Evolutionary conservation across 495 filamentous ascomycete species (phyloP).

Genomic region (Cercophora scortea): DNA sequence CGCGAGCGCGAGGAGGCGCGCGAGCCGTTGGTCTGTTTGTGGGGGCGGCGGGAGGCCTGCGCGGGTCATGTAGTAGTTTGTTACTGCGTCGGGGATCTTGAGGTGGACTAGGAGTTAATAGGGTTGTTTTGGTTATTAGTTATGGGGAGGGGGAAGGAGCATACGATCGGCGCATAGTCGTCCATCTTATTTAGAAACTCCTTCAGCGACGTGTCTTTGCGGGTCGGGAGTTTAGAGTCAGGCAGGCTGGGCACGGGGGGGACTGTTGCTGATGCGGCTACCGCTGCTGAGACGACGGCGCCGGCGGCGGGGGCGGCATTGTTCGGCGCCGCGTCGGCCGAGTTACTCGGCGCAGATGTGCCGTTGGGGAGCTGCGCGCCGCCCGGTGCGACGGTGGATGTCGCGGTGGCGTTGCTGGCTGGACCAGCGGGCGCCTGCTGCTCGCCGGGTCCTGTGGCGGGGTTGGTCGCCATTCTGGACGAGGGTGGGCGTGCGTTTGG

Average conservation of each 20-base stretch:
- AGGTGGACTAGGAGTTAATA: slow-evolving; percentile 2
- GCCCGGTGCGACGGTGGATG: not conserved
- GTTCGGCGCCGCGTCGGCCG: not conserved
- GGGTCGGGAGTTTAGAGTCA: slow-evolving; percentile 50
- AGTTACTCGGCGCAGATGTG: not conserved
- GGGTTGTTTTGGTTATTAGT: not conserved
- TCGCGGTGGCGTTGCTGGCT: not conserved
- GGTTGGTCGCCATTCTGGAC: not conserved
- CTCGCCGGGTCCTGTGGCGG: not conserved
- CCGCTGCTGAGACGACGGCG: too few species aligned
- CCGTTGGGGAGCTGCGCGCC: slow-evolving; percentile 8
- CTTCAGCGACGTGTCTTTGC: slow-evolving; percentile 83
- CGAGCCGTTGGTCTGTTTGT: slow-evolving; percentile 76
- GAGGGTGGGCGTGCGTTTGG: too few species aligned
- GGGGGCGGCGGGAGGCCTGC: slow-evolving; percentile 87
- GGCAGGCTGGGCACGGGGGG: slow-evolving; percentile 3
- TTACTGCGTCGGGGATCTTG: slow-evolving; percentile 96
- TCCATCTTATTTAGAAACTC: slow-evolving; percentile 96
- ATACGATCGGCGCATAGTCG: slow-evolving; percentile 93
- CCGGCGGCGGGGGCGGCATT: not conserved
- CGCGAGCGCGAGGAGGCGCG: slow-evolving; percentile 87
- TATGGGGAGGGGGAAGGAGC: slow-evolving; percentile 16
- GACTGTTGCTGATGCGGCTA: not conserved
- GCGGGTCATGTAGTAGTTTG: slow-evolving; percentile 93
- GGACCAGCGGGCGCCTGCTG: not conserved